Evolutionary conservation across 116 monocot genomes (phyloP), one percentile per base, ranked within the genome.

Genomic region (Trichopus zeylanicus): DNA sequence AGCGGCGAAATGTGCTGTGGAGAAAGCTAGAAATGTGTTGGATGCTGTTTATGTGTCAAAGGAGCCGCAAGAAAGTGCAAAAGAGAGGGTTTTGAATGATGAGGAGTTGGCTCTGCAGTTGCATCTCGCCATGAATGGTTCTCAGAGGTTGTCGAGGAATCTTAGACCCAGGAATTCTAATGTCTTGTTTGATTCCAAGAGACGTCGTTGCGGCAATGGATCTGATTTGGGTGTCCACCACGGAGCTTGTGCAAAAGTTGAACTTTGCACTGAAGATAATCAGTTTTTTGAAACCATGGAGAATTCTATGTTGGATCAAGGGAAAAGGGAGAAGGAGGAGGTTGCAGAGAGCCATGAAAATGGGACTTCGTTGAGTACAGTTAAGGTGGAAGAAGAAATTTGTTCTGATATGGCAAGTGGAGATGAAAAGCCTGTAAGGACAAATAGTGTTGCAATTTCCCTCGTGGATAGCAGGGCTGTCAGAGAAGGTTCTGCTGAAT

Each of bases 91-190:
- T 0, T 51, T 72, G 24, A 59, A 59, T 26, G 78, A 82, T 75
- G 69, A 69, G 57, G 63, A 82, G 59, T 51, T 87, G 63, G 82
- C 87, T 26, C 64, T 82, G 16, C 64, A 60, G 55, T 55, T 86
- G 46, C 86, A 86, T 67, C 57, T 61, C 24, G 65, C 61, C 19
- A 87, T 87, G 68, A 87, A 87, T 61, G 87, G 78, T 9, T 87
- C 82, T 2, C 57, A 49, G 47, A 78, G 82, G 42, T 66, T 76
- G 29, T 73, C 63, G 1, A 81, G 73, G 67, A 73, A 20, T 67
- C 60, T 21, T 4, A 26, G 19, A 25, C 26, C 51, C 55, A 33
- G 20, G 13, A 35, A 24, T 39, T 34, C 39, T 0, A 53, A 42
- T 23, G 26, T 3, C 26, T 39, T 55, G 24, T 13, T 39, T 35